Conservation (phyloP, 208 protist species). For the Leptomonas pyrrhocoris region DNA sequence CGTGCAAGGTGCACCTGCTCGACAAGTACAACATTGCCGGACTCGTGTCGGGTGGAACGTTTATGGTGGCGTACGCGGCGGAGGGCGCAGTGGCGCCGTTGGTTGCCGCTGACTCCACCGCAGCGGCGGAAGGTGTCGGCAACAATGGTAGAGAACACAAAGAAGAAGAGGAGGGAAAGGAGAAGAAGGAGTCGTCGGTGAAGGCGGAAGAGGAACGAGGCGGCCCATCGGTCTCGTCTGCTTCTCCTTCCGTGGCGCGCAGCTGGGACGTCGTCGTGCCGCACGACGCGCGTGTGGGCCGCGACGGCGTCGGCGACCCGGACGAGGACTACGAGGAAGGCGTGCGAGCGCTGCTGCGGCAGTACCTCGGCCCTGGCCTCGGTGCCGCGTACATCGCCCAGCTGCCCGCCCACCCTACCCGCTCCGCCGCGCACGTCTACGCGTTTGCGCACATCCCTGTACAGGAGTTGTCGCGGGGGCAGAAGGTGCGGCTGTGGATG, state of each 20-base stretch:
- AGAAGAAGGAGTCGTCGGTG: neutral
- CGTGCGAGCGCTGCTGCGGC: constrained; percentile 47
- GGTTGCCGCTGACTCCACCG: neutral
- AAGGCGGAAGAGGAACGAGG: neutral
- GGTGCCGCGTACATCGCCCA: constrained; percentile 42
- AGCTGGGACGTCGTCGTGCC: constrained; percentile 78
- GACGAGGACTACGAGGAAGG: constrained; percentile 57
- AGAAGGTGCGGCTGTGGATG: constrained; percentile 90
- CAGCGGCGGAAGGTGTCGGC: neutral
- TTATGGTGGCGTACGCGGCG: constrained; percentile 57
- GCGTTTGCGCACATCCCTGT: constrained; percentile 45
- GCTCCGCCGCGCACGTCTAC: constrained; percentile 33
- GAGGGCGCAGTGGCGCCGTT: constrained; percentile 11
- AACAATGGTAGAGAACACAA: neutral
- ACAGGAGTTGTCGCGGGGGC: constrained; percentile 39
- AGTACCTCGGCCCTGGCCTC: constrained; percentile 59
- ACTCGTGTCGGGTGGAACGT: constrained; percentile 53
- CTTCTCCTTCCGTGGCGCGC: neutral
- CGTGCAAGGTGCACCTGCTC: constrained; percentile 43
- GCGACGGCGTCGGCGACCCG: constrained; percentile 34
- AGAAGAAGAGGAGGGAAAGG: neutral
- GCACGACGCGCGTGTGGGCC: constrained; percentile 61
- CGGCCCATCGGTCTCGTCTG: neutral
- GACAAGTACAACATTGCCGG: constrained; percentile 35
- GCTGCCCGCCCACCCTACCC: constrained; percentile 48